A percentile compares a stretch with the other conserved stretches of the same genome.
phyloP scores from a whole-genome alignment of 306 rosid genomes.

The Heteromeles arbutifolia region DNA sequence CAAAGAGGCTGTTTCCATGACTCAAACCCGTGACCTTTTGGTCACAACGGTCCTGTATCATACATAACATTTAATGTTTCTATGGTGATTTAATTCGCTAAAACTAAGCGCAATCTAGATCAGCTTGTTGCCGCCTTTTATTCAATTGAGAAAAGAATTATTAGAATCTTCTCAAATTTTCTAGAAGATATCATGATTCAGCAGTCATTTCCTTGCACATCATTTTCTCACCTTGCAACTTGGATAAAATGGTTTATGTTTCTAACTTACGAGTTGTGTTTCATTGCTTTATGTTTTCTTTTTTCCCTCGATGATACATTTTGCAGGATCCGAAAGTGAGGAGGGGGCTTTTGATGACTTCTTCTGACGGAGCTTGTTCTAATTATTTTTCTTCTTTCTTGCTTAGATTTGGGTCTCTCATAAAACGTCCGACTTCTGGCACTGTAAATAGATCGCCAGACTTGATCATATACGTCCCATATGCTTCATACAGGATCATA shows the following conservation, averaged over 20 bases:
- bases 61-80: background rate
- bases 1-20: too few relatives aligned
- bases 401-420: slow-evolving; percentile 21
- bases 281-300: background rate
- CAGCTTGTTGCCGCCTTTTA: background rate
- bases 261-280: background rate
- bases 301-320: slow-evolving; percentile 24
- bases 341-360: slow-evolving; percentile 77
- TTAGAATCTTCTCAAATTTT: background rate
- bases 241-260: slow-evolving; percentile 2
- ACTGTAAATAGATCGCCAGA: slow-evolving; percentile 2
- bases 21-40: too few relatives aligned
- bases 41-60: background rate
- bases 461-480: background rate
- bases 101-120: background rate
- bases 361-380: slow-evolving; percentile 56
- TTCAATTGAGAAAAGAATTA: background rate
- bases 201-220: slow-evolving; percentile 2
- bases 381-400: slow-evolving; percentile 27
- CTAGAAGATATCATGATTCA: background rate
- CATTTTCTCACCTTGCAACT: background rate
- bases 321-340: slow-evolving; percentile 70
- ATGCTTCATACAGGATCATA: slow-evolving; percentile 16
- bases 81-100: background rate
- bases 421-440: slow-evolving; percentile 3